Base-by-base conservation (phyloP, 331 rosid genomes). In the Pyracantha coccinea region DNA sequence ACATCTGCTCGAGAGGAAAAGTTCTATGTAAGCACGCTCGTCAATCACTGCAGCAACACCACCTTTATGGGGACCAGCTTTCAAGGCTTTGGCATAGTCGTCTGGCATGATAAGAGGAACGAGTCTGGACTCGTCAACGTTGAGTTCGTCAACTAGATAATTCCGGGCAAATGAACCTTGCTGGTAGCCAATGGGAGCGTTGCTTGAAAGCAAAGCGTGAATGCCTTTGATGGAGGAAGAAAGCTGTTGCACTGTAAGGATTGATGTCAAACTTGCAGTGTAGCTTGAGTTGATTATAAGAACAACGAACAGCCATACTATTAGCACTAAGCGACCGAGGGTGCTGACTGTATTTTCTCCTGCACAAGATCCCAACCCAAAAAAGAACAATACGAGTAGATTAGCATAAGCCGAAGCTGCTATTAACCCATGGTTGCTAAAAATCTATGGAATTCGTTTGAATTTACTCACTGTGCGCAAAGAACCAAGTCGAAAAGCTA, bases 261-360 rank as follows among this genome's bases (percentile, higher is more conserved):
- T 92, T 78, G 97, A 92, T 65, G 97, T 92, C 82, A 92, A 77
- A 79, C 96, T 92, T 62, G 97, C 97, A 1, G 96, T 90, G 85
- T 92, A 92, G 88, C 93, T 92, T 15, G 97, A 92, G 79, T 74
- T 90, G 44, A 92, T 85, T 80, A 92, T 92, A 28, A 92, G 93
- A 66, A 92, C 92, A 41, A 92, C 95, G 79, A 92, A 92, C 54
- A 92, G 69, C 97, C 97, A 92, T 81, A 90, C 80, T 10, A 92
- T 70, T 66, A 92, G 84, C 73, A 92, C 96, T 4, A 83, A 8
- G 55, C 97, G 93, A 54, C 96, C 97, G 2, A 88, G 88, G 17
- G 91, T 84, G 92, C 97, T 89, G 77, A 92, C 83, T 79, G 92
- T 92, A 27, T 88, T 92, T 80, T 92, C 92, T 86, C 85, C 97